Evolutionary conservation across 768 basidiomycete genomes (phyloP).

Genomic region (Phanerochaete sordida): DNA sequence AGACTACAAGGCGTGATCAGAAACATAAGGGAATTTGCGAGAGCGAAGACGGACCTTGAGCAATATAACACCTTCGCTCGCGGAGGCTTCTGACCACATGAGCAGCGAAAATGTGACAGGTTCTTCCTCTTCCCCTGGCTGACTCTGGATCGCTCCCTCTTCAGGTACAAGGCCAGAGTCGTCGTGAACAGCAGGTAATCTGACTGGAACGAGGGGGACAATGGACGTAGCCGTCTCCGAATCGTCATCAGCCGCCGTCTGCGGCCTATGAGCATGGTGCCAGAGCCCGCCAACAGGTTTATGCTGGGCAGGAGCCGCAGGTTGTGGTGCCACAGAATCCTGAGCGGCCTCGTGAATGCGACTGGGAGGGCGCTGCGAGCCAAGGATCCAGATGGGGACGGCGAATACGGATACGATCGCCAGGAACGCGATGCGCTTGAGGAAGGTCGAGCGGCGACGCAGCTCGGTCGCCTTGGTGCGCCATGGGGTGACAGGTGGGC

Average conservation of each 20-base stretch:
- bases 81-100: slow-evolving; percentile 41
- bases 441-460: slow-evolving; percentile 9
- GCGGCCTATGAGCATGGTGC: background rate
- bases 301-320: background rate
- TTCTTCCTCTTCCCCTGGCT: slow-evolving; percentile 13
- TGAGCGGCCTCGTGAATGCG: background rate
- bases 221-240: background rate
- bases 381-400: slow-evolving; percentile 6
- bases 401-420: slow-evolving; percentile 1
- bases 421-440: slow-evolving; percentile 4
- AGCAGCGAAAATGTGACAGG: slow-evolving; percentile 41
- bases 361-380: background rate
- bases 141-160: background rate
- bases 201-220: background rate
- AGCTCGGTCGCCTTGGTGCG: slow-evolving; percentile 8
- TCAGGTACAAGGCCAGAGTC: background rate
- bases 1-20: slow-evolving; percentile 14
- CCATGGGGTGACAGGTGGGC: slow-evolving; percentile 13
- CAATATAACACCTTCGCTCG: slow-evolving; percentile 38
- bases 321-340: background rate
- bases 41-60: slow-evolving; percentile 34
- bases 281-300: background rate
- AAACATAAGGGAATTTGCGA: background rate
- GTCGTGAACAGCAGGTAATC: background rate
- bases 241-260: background rate